Evolutionary conservation across 2,329 filamentous ascomycete genomes (phyloP), one percentile per base, ranked within the genome.

Genomic region (Cytospora leucostoma): DNA sequence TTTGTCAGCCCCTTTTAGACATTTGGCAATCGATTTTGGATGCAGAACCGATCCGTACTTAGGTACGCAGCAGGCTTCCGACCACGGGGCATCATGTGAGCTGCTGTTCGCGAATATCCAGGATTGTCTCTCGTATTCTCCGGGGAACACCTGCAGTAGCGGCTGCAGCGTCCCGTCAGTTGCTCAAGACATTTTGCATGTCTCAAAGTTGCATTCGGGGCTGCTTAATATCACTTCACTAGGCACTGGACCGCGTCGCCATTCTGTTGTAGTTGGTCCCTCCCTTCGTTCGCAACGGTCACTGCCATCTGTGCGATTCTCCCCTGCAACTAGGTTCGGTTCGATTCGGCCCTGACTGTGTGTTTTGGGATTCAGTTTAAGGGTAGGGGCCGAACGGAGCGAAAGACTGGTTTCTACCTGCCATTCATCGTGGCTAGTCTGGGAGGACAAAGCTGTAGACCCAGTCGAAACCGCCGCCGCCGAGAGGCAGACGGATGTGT

Each of bases 121-220:
- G 27, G 13, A 19, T 11, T 15, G 1, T 13, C 7, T 35, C 44
- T 34, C 32, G 17, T 35, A 10, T 38, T 27, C 52, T 32, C 38
- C 33, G 58, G 58, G 34, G n/a, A 53, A 21, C 27, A 27, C 12
- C 40, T 49, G 44, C 40, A 49, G 40, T 35, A 56, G 27, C 11
- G 13, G 37, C 40, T 58, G 56, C 17, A 44, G 50, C 54, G 58
- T 19, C 5, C 19, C 32, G 59, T 38, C 7, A 21, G 2, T 47
- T 47, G n/a, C n/a, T 19, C 44, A 47, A 50, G 21, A 56, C 52
- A 61, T 35, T 13, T 17, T 61, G 50, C 40, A 47, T 47, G 44
- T 21, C 44, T 47, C 10, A 19, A n/a, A 8, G 19, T 12, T 21
- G n/a, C n/a, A 21, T 47, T 17, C 44, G 44, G n/a, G n/a, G n/a